These are phyloP conservation scores for Microbotryomycetes sp. DNA, from an alignment of 1,284 basidiomycete species.

Conservation along the genomic window DNA sequence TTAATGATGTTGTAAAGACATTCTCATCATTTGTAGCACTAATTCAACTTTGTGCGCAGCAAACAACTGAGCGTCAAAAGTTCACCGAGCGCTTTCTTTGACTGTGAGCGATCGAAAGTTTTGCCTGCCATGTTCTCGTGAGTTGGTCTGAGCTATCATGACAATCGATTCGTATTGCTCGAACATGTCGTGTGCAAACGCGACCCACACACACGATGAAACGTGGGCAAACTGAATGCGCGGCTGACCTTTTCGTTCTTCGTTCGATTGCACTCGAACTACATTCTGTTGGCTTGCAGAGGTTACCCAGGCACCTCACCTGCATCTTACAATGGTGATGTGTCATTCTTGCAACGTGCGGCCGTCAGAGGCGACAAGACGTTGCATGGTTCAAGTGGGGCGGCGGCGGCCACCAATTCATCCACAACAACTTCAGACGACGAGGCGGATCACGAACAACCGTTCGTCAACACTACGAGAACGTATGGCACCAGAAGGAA, in stretches of 20 bases:
- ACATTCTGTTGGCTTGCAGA: neutral
- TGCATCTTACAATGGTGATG: constrained; percentile 23
- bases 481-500: neutral
- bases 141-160: too few species aligned
- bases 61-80: too few species aligned
- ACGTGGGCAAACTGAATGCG: neutral
- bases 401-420: neutral
- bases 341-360: constrained; percentile 27
- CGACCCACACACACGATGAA: neutral
- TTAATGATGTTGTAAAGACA: too few species aligned
- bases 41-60: too few species aligned
- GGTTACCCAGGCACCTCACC: constrained; percentile 21
- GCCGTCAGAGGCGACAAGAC: constrained; percentile 8
- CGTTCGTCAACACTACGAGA: neutral
- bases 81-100: too few species aligned
- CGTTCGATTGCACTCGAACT: neutral
- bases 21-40: too few species aligned
- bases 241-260: neutral
- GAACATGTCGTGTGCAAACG: neutral
- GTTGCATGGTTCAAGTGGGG: neutral
- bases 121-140: neutral
- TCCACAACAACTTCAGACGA: neutral
- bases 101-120: too few species aligned
- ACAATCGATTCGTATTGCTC: neutral
- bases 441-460: neutral